These are phyloP conservation scores for Fagus sylvatica DNA, from an alignment of 306 rosid species.

Conservation along the genomic window DNA sequence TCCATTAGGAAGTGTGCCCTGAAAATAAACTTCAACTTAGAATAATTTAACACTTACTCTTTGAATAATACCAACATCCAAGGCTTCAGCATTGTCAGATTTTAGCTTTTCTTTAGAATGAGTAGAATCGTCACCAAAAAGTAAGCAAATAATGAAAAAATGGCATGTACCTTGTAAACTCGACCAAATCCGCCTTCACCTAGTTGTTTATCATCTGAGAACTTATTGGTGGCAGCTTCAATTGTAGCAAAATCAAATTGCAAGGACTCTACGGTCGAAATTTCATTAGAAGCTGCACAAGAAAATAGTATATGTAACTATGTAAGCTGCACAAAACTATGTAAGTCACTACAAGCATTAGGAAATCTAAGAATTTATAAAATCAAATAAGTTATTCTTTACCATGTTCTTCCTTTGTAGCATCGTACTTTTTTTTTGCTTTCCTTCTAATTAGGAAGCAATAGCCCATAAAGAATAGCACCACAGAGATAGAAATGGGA, in stretches of 20 bases:
- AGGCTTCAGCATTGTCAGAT: background rate
- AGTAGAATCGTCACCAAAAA: background rate
- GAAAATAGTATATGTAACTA: background rate
- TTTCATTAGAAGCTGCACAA: background rate
- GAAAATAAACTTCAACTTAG: background rate
- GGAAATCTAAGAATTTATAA: background rate
- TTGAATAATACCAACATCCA: background rate
- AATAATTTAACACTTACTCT: background rate
- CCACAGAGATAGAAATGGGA: background rate
- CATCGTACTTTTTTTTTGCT: background rate
- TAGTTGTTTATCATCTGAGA: background rate
- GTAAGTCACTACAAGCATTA: background rate
- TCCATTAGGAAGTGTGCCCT: slow-evolving; percentile 35
- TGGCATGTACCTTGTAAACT: background rate
- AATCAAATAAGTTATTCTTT: background rate
- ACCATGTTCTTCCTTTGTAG: background rate
- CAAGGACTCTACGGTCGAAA: background rate
- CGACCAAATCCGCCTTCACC: background rate
- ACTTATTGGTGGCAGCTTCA: background rate
- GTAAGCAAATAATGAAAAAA: background rate
- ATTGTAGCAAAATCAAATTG: background rate
- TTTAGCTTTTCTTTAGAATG: background rate
- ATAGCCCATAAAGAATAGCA: background rate
- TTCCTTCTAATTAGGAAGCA: background rate
- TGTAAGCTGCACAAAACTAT: no score